Evolutionary conservation across 768 basidiomycete species (phyloP).

Genomic region (Steccherinum ochraceum): DNA sequence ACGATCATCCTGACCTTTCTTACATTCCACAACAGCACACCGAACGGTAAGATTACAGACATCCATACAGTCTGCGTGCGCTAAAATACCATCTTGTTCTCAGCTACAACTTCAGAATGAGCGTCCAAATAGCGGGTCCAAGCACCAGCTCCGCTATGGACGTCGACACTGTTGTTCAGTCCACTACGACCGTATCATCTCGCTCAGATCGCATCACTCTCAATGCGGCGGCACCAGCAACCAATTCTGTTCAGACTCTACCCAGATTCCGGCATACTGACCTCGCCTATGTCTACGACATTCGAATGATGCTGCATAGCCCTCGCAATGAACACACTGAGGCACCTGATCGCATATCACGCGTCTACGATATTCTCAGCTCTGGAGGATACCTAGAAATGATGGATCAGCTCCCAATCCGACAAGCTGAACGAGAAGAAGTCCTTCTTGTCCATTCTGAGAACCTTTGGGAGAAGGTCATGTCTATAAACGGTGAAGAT

Average conservation of each 20-base stretch:
- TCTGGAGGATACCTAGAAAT: constrained; percentile 49
- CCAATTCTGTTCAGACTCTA: too few species aligned
- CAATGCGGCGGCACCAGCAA: background rate
- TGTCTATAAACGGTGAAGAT: constrained; percentile 70
- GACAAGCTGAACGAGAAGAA: constrained; percentile 70
- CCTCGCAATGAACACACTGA: constrained; percentile 73
- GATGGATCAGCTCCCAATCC: constrained; percentile 77
- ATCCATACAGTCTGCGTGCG: too few species aligned
- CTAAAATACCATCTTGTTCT: too few species aligned
- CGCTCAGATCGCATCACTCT: background rate
- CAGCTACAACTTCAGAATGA: background rate
- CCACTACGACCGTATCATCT: background rate
- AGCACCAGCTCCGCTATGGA: background rate
- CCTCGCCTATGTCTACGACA: constrained; percentile 87
- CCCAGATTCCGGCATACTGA: too few species aligned
- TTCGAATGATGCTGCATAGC: constrained; percentile 82
- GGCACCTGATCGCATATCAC: constrained; percentile 66
- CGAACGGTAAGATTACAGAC: background rate
- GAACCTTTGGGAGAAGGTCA: constrained; percentile 88
- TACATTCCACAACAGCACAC: background rate
- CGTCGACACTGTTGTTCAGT: background rate
- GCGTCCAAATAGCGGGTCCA: background rate
- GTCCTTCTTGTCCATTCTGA: constrained; percentile 85
- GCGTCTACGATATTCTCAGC: constrained; percentile 66
- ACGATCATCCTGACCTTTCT: background rate